Conservation (phyloP, 192 early-diverging fungal genomes). For the Backusella circina region DNA sequence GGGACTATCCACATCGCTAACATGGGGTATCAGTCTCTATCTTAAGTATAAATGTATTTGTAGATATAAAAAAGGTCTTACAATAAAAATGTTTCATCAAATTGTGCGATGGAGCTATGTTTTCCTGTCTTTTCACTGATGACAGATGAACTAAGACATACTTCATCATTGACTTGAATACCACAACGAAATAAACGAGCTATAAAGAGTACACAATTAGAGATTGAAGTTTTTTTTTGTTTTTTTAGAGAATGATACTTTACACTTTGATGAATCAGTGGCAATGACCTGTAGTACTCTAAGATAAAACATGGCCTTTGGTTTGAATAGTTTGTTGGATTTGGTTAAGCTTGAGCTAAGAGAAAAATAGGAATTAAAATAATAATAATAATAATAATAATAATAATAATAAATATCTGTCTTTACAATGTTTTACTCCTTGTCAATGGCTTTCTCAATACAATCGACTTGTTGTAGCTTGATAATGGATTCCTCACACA, state of each 20-base stretch:
- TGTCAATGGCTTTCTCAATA: slow-evolving; percentile 6
- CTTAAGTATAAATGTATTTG: too few relatives aligned
- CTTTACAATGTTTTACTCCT: slow-evolving; percentile 9
- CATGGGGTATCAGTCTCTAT: not conserved
- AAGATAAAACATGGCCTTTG: slow-evolving; percentile 34
- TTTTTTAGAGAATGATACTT: not conserved
- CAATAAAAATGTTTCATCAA: slow-evolving; percentile 36
- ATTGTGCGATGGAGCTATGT: slow-evolving; percentile 17
- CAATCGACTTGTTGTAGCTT: slow-evolving; percentile 6
- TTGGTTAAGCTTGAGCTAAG: not conserved
- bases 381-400: not conserved
- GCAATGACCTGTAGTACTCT: slow-evolving; percentile 27
- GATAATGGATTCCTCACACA: slow-evolving; percentile 1
- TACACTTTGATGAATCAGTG: slow-evolving; percentile 30
- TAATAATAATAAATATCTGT: not conserved
- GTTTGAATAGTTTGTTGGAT: slow-evolving; percentile 2
- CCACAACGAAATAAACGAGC: slow-evolving; percentile 21
- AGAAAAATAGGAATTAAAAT: not conserved
- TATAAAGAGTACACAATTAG: not conserved
- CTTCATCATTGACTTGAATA: slow-evolving; percentile 26
- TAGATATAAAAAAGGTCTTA: slow-evolving; percentile 9
- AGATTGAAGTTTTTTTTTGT: not conserved
- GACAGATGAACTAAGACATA: slow-evolving; percentile 13
- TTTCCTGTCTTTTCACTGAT: slow-evolving; percentile 28
- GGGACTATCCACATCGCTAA: slow-evolving; percentile 28